Conservation (phyloP, 1,139 yeast genomes). For the Starmera stellimalicola region DNA sequence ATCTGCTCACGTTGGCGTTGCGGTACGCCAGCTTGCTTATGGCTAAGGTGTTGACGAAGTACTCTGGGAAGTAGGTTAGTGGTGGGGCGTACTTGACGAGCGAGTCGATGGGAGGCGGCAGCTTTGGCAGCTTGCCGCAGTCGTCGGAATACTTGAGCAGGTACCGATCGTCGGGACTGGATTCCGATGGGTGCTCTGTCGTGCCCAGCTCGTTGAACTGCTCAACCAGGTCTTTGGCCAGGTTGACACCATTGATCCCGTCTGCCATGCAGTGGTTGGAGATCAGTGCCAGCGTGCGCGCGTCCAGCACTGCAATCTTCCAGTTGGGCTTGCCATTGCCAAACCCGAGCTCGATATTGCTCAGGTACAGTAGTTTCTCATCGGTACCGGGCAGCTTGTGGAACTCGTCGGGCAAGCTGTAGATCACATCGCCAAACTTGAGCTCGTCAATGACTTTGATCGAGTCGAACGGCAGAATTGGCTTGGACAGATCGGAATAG, state of each 20-base stretch:
- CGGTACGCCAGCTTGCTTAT: conserved; percentile 4
- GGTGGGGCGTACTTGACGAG: conserved; percentile 9
- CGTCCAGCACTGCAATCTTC: conserved; percentile 12
- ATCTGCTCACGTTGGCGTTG: neutral
- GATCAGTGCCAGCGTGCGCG: conserved; percentile 9
- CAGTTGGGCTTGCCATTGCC: conserved; percentile 10
- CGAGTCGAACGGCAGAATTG: conserved; percentile 11
- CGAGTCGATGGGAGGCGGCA: conserved; percentile 12
- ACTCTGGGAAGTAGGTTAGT: conserved; percentile 6
- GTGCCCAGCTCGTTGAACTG: conserved; percentile 2
- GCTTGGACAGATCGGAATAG: conserved; percentile 8
- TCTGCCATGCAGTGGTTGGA: conserved; percentile 14
- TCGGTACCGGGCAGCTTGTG: neutral
- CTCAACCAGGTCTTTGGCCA: conserved; percentile 8
- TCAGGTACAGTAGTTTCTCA: conserved; percentile 6
- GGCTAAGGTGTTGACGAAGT: conserved; percentile 4
- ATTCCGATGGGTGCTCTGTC: neutral
- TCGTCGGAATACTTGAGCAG: conserved; percentile 8
- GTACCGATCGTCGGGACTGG: neutral
- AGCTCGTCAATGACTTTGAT: conserved; percentile 10
- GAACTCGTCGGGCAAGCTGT: conserved; percentile 7
- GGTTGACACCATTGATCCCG: conserved; percentile 10
- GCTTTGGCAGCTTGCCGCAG: conserved; percentile 1
- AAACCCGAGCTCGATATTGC: conserved; percentile 9
- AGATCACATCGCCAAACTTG: conserved; percentile 7